These are phyloP conservation scores for Chaetoceros tenuissimus DNA, from an alignment of 108 stramenopile species.

Conservation along the genomic window DNA sequence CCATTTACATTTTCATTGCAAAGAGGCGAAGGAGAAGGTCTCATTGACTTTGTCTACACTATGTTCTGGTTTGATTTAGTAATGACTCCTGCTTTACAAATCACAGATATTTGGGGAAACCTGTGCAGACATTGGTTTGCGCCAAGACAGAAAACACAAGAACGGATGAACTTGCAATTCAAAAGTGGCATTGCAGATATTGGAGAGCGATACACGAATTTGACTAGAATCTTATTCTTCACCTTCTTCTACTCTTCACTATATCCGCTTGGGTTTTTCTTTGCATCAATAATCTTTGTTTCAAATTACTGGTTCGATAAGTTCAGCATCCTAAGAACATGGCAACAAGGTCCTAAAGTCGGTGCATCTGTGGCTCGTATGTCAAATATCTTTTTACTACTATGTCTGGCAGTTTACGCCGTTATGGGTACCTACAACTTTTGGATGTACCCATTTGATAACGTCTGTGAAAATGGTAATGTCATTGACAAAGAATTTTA, in stretches of 20 bases:
- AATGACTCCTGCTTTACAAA: constrained; percentile 2
- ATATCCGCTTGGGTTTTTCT: constrained; percentile 14
- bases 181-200: constrained; percentile 5
- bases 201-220: constrained; percentile 11
- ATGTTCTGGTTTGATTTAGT: constrained; percentile 7
- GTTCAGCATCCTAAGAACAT: constrained; percentile 7
- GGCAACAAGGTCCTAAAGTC: too few relatives aligned
- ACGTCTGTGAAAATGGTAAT: constrained; percentile 2
- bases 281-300: not conserved
- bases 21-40: too few relatives aligned
- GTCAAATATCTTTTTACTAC: too few relatives aligned
- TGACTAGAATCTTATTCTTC: constrained; percentile 13
- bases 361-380: too few relatives aligned
- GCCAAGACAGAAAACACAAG: constrained; percentile 4
- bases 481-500: not conserved
- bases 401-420: constrained; percentile 2
- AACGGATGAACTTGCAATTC: constrained; percentile 3
- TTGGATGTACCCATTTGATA: constrained; percentile 13
- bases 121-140: constrained; percentile 8
- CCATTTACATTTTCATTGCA: too few relatives aligned
- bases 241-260: constrained; percentile 10
- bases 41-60: too few relatives aligned
- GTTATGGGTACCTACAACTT: constrained; percentile 8
- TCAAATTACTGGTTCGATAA: constrained; percentile 9
- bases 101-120: constrained; percentile 8